Evolutionary conservation across 176 grass and related monocot species (phyloP).

Genomic region (Bromus sterilis): DNA sequence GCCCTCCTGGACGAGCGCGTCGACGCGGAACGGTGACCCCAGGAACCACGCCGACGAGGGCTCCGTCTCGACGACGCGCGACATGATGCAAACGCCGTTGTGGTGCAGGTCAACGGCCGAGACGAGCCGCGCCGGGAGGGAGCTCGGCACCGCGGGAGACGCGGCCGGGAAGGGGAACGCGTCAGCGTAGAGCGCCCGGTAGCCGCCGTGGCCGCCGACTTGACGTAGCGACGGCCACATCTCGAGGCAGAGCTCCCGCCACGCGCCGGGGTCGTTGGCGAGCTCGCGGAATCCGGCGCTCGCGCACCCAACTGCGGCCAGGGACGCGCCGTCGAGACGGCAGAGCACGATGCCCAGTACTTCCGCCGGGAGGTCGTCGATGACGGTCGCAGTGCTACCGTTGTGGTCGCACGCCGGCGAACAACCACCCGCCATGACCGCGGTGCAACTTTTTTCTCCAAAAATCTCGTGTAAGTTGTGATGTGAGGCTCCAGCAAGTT

Average conservation of each 20-base stretch:
- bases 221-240: conserved; percentile 55
- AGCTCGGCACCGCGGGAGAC: background rate
- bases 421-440: background rate
- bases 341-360: conserved; percentile 37
- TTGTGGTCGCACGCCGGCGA: background rate
- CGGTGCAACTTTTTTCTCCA: background rate
- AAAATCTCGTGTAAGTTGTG: background rate
- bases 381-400: background rate
- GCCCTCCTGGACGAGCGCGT: conserved; percentile 33
- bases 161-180: conserved; percentile 40
- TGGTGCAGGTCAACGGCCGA: conserved; percentile 59
- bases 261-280: conserved; percentile 34
- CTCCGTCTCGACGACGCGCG: conserved; percentile 47
- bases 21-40: conserved; percentile 53
- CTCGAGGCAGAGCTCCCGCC: conserved; percentile 55
- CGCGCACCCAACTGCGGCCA: conserved; percentile 45
- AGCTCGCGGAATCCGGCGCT: conserved; percentile 36
- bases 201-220: background rate
- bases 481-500: background rate
- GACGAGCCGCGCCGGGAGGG: conserved; percentile 27
- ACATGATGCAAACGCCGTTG: conserved; percentile 30
- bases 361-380: conserved; percentile 65
- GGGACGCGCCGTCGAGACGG: conserved; percentile 47
- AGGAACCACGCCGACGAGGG: conserved; percentile 47
- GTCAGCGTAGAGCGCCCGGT: conserved; percentile 41